Base-by-base conservation (phyloP, 768 basidiomycete species). In the Collybiopsis confluens region DNA sequence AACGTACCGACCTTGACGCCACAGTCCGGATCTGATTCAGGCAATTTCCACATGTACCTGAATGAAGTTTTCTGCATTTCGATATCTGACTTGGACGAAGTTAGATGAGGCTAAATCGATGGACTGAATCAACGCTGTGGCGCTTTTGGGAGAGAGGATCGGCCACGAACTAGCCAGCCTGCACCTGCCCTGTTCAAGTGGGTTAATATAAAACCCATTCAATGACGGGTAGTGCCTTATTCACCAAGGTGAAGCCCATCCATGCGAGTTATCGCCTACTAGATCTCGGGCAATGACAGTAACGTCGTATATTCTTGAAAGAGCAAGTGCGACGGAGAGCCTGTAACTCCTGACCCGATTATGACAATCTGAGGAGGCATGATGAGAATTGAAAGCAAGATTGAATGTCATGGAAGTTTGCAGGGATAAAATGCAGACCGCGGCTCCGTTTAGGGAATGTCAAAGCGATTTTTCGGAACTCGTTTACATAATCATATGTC, bases 201-300 rank as follows among this genome's bases (percentile, higher is more conserved):
- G 10, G 42, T 13, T 8, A 26, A 27, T 35, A 13, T 4, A 8
- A 23, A 36, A 48, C 21, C n/a, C n/a, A 16, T 18, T 30, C 46
- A 48, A 16, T 9, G 15, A 30, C 10, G 5, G 46, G 15, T 4
- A 35, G n/a, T n/a, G n/a, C n/a, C n/a, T 48, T 4, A 28, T 8
- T 40, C 36, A 53, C 52, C 52, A 53, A 35, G 52, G 52, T 20
- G 52, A 53, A 44, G 52, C 52, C 52, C 52, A 53, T 15, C 43
- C 43, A 33, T 36, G 38, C 18, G 52, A 53, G n/a, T 53, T 53
- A 35, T 53, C 52, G n/a, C 52, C 52, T 35, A 53, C 52, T 5
- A 44, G 20, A 37, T 53, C 52, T 33, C 52, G 24, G 1, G 52
- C 52, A 45, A 53, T 18, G 28, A 53, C 30, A 33, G 52, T 53